Percentiles rank a stretch among this genome's conserved stretches.
phyloP scores from a whole-genome alignment of 2,329 filamentous ascomycete species.

The Pleurostoma richardsiae region DNA sequence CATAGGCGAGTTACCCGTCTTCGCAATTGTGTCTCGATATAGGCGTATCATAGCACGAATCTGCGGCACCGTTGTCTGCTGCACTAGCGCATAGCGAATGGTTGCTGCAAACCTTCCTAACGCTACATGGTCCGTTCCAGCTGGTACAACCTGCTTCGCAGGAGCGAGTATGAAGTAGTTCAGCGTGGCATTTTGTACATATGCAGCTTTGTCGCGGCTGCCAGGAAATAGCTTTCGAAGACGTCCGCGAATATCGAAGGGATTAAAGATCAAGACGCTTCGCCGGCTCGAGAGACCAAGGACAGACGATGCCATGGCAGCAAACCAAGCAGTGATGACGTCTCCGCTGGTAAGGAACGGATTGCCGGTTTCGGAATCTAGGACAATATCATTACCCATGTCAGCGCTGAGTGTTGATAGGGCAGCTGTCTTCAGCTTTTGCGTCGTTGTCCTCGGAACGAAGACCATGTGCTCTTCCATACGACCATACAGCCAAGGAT shows the following conservation, averaged over 20 bases:
- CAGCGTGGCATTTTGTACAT: background rate
- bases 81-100: background rate
- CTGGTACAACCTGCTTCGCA: background rate
- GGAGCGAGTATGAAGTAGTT: background rate
- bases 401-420: background rate
- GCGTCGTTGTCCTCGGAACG: no score
- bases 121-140: background rate
- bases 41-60: background rate
- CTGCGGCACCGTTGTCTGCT: background rate
- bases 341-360: background rate
- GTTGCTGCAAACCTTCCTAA: background rate
- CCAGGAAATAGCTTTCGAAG: background rate
- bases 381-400: background rate
- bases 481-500: background rate
- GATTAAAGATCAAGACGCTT: background rate
- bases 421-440: background rate
- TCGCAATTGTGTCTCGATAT: background rate
- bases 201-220: background rate
- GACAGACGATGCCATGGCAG: background rate
- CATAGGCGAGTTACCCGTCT: background rate
- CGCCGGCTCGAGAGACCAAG: background rate
- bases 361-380: background rate
- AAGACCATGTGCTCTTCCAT: background rate
- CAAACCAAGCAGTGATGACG: background rate
- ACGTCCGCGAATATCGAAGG: background rate